phyloP scores from a whole-genome alignment of 805 yeast genomes.

The Phaffomyces antillensis region DNA sequence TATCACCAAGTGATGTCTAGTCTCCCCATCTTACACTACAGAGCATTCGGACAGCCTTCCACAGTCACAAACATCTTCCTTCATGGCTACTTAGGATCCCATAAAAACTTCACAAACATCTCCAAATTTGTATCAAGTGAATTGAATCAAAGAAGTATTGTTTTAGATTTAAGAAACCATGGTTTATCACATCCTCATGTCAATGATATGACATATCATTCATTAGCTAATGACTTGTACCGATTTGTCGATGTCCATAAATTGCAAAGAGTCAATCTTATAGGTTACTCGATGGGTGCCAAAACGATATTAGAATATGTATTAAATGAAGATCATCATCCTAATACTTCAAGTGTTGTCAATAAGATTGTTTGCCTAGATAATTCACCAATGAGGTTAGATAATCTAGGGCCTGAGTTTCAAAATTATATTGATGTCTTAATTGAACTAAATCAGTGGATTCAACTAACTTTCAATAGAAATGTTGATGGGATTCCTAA shows the following conservation, averaged over 20 bases:
- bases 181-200: conserved; percentile 44
- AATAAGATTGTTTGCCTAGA: conserved; percentile 40
- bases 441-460: conserved; percentile 7
- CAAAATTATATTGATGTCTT: conserved; percentile 3
- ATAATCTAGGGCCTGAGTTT: conserved; percentile 28
- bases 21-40: not conserved
- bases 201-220: conserved; percentile 27
- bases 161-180: conserved; percentile 46
- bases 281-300: conserved; percentile 61
- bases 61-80: conserved; percentile 35
- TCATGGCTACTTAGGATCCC: conserved; percentile 51
- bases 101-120: conserved; percentile 34
- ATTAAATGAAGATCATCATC: conserved; percentile 16
- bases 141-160: conserved; percentile 30
- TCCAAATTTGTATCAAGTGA: conserved; percentile 28
- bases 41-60: not conserved
- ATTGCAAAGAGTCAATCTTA: conserved; percentile 26
- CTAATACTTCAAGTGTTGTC: conserved; percentile 23
- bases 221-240: conserved; percentile 16
- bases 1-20: not conserved
- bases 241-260: conserved; percentile 11
- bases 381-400: conserved; percentile 32
- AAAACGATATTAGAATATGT: conserved; percentile 44
- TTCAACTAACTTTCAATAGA: not conserved
- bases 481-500: not conserved